Base-by-base conservation (phyloP, 129 eudicot species). In the Sambucus nigra region DNA sequence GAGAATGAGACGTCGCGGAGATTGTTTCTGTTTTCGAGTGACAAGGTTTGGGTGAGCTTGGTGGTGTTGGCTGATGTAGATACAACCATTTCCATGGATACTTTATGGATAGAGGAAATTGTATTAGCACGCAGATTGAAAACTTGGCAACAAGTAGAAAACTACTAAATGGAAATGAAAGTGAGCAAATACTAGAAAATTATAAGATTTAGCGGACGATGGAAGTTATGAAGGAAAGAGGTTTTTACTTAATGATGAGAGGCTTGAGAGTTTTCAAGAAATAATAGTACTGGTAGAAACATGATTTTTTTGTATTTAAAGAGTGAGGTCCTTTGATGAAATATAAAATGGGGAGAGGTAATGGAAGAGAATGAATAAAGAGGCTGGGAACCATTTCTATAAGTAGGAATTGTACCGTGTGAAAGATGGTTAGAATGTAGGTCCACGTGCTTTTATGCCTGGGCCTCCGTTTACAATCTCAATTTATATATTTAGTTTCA, bases 1-100 rank as follows among this genome's bases (percentile, higher is more conserved):
- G 85, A 74, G 63, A 82, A 74, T 1, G 92, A 78, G 13, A 69
- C 67, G 15, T 77, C 82, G 10, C 70, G 51, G 61, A 38, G 55
- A 53, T 68, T 69, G 23, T 57, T 68, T 45, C 50, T 70, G 77
- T 57, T 60, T 20, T 62, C 59, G 47, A 57, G 64, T 35, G 42
- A 2, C 42, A 35, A 7, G 13, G 8, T 35, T 35, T 35, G 42
- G 12, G 42, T 1, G 42, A 35, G 8, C 13, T 3, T 7, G 42
- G 4, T 35, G 42, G 8, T 35, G 42, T 35, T 35, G 8, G 42
- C 2, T 2, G 42, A 15, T 35, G 42, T 35, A 7, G 42, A 35
- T 35, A 15, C 1, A 35, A 35, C 12, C 9, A 7, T 35, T 35
- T 12, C 42, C 42, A 35, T 35, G 42, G 42, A 35, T 12, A 35